Base-by-base conservation (phyloP, 768 basidiomycete species). In the Mycena epipterygia region DNA sequence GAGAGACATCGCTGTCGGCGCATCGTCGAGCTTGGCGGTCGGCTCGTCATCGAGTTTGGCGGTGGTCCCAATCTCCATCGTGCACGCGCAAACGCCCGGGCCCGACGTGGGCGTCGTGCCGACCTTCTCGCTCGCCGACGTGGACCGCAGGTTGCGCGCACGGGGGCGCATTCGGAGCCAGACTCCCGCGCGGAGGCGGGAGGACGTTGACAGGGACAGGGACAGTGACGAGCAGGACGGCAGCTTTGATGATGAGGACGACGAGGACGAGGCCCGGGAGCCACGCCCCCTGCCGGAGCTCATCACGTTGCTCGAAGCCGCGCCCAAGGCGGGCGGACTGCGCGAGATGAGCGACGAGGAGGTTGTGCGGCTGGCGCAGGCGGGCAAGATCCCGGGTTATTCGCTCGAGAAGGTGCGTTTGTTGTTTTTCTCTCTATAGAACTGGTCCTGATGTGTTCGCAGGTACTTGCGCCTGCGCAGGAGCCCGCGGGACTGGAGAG, bases 381-480 rank as follows among this genome's bases (percentile, higher is more conserved):
- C 91, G 71, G 95, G 96, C 33, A 98, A 97, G 89, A 93, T 99
- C 64, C 93, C 94, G 0, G 88, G 94, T n/a, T 99, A 99, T 80
- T 94, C 95, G 30, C 82, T 99, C 65, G 98, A 99, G 84, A 99
- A 98, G 84, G 91, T 95, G 33, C 25, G 23, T 12, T 46, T 8
- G 2, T 48, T 25, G 6, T 48, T 27, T 48, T 12, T 25, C n/a
- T 46, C 12, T 46, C 13, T 19, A 4, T 44, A 13, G 7, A 11
- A 44, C 2, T 44, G 4, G 23, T 48, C 3, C 46, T 48, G 46
- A 48, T 8, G 25, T 16, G 11, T 25, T 25, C 27, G 8, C 25
- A 48, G 46, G 23, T 48, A 7, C 81, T 98, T n/a, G 95, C 86
- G 7, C 68, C 68, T 5, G 65, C 64, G 3, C 59, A 69, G 25